Conservation (phyloP, 306 rosid genomes). For the Trichosanthes truncata region DNA sequence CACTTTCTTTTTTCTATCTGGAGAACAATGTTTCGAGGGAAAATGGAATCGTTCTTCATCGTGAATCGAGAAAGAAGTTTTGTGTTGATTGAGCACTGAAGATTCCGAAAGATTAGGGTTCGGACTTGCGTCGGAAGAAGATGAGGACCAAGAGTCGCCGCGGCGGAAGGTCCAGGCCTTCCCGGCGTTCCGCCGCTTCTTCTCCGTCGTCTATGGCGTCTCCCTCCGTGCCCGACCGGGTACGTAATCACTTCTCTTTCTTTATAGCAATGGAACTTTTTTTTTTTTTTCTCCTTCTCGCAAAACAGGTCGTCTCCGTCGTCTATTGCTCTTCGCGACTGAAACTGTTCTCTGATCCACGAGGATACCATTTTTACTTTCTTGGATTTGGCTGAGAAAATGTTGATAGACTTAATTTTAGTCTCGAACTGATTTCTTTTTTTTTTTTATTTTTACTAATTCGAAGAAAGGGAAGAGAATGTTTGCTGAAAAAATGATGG, state of each 20-base stretch:
- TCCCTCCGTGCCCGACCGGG: not conserved
- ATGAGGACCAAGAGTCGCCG: slow-evolving; percentile 6
- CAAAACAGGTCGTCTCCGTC: not conserved
- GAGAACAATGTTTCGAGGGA: not conserved
- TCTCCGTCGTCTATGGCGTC: not conserved
- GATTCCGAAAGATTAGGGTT: slow-evolving; percentile 1
- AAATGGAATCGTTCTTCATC: not conserved
- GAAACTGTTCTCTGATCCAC: not conserved
- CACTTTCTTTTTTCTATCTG: not conserved
- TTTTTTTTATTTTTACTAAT: not conserved
- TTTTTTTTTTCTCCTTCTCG: not conserved
- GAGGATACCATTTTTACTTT: not conserved
- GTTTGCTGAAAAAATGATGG: not conserved
- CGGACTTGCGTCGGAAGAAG: not conserved
- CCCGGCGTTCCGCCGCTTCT: not conserved
- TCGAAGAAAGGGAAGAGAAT: not conserved
- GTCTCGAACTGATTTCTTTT: not conserved
- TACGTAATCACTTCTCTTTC: not conserved
- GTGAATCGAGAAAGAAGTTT: not conserved
- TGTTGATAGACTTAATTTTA: not conserved
- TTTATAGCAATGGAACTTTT: not conserved
- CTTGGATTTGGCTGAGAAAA: not conserved
- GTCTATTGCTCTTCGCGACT: not conserved
- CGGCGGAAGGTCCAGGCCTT: not conserved
- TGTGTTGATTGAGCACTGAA: not conserved